These are phyloP conservation scores for Mycena floridula DNA, from an alignment of 768 basidiomycete species.

Conservation along the genomic window DNA sequence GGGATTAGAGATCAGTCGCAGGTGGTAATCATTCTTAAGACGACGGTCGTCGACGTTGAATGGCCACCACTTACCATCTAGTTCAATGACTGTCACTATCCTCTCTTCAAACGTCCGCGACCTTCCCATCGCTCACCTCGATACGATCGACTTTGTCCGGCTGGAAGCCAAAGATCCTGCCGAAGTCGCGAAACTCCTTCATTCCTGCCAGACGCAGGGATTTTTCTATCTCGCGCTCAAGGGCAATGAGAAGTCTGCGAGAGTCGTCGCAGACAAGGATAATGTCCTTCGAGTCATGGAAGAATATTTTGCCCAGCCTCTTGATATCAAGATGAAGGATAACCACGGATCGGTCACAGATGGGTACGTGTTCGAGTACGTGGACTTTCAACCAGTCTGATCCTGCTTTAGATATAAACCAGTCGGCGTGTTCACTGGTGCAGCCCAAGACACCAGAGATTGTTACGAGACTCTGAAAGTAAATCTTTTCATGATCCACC, in stretches of 20 bases:
- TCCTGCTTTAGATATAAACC: constrained; percentile 8
- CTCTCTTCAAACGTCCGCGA: neutral
- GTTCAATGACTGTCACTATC: neutral
- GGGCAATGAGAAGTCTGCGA: constrained; percentile 2
- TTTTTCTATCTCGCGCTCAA: constrained; percentile 11
- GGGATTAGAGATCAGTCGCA: no score
- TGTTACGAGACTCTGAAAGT: constrained; percentile 10
- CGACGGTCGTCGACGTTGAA: no score
- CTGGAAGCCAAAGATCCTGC: constrained; percentile 4
- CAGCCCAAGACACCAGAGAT: constrained; percentile 4
- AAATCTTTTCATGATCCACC: neutral
- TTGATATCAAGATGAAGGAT: constrained; percentile 9
- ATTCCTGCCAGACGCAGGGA: constrained; percentile 8
- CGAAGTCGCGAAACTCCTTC: constrained; percentile 7
- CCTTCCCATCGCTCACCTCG: neutral
- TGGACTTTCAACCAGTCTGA: neutral
- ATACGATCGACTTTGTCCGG: constrained; percentile 6
- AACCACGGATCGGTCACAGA: constrained; percentile 6
- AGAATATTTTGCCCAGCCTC: constrained; percentile 8
- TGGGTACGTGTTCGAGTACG: constrained; percentile 5
- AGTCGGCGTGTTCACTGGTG: constrained; percentile 8
- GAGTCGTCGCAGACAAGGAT: constrained; percentile 7
- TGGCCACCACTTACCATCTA: neutral
- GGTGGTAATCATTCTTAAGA: no score
- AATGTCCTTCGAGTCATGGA: constrained; percentile 9